Evolutionary conservation across 352 stramenopile species (phyloP), one percentile per base, ranked within the genome.

Genomic region (Pythium diclinum): DNA sequence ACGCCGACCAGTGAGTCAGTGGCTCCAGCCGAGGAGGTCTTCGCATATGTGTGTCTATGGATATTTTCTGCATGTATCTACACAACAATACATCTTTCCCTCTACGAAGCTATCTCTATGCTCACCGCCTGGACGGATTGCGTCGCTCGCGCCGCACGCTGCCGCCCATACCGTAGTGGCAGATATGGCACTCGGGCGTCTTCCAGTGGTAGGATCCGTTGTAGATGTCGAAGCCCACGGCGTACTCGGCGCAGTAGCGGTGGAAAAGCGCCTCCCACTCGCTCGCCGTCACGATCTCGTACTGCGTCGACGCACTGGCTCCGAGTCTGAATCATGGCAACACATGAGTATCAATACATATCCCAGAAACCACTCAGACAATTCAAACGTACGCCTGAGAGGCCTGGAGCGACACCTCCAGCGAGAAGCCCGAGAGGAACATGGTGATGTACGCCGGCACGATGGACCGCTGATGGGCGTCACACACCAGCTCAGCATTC

Each of bases 221-320:
- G 33, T 85, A 69, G 10, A 95, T 77, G 46, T 92, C 83, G 56
- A 95, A 95, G 1, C 87, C 85, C 2, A 95, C 81, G 6, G 83
- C 75, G 52, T 89, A 92, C 65, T 95, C 87, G 46, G 82, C 81
- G 47, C 82, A 93, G 67, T 92, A 92, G 3, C 76, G 72, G 40
- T 88, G 68, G 49, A 88, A 88, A n/a, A 95, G 65, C 32, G 83
- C 81, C 64, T 95, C 85, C 85, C 85, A 95, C 57, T 95, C 87
- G 52, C 59, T 71, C 32, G 76, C 75, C 8, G 87, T 93, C 54
- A 95, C 85, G 56, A 95, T 94, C 67, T 95, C 87, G 65, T 95
- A 95, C 68, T 92, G 82, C 23, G 75, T 85, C 8, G 84, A 77
- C 19, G 74, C 64, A 30, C 70, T 79, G 1, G 80, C 73, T 1